A percentile compares a stretch with the other conserved stretches of the same genome.
Conservation (phyloP, 2,329 filamentous ascomycete species). For the Mycosphaerella arachidis region DNA sequence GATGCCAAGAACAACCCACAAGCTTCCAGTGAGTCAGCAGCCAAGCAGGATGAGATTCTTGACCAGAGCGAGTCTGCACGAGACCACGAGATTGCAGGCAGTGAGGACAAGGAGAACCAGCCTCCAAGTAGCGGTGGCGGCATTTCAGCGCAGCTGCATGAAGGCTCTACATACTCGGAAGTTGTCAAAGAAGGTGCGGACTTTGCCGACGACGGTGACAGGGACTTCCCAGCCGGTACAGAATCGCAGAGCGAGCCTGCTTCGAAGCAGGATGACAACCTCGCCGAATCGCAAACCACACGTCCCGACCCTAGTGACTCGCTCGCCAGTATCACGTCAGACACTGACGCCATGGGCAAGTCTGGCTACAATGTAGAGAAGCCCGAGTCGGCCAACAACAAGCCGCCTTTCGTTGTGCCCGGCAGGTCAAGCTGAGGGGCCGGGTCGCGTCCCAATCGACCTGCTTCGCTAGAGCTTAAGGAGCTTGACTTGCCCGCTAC, state of each 20-base stretch:
- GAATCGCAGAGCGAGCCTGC: conserved; percentile 15
- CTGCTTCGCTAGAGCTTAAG: conserved; percentile 1
- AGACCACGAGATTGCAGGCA: conserved; percentile 10
- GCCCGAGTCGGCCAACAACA: background rate
- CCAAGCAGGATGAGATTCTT: conserved; percentile 4
- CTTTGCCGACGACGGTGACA: background rate
- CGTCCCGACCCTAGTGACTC: conserved; percentile 13
- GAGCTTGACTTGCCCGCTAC: background rate
- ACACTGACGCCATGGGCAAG: conserved; percentile 30
- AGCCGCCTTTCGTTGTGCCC: background rate
- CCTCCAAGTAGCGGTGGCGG: background rate
- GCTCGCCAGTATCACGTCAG: conserved; percentile 12
- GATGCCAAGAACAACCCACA: background rate
- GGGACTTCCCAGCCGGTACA: background rate
- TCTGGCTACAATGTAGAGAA: conserved; percentile 17
- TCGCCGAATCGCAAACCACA: conserved; percentile 17
- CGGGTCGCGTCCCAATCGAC: conserved; percentile 5
- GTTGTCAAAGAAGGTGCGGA: background rate
- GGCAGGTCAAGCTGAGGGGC: conserved; percentile 3
- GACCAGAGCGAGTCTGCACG: conserved; percentile 1
- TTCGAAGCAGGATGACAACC: conserved; percentile 22
- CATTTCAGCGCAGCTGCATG: background rate
- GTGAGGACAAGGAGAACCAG: conserved; percentile 6
- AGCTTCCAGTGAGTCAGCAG: conserved; percentile 1
- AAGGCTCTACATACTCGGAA: background rate